A percentile compares a stretch with the other conserved stretches of the same genome.
phyloP scores from a whole-genome alignment of 768 basidiomycete species.

The Russula sp. region DNA sequence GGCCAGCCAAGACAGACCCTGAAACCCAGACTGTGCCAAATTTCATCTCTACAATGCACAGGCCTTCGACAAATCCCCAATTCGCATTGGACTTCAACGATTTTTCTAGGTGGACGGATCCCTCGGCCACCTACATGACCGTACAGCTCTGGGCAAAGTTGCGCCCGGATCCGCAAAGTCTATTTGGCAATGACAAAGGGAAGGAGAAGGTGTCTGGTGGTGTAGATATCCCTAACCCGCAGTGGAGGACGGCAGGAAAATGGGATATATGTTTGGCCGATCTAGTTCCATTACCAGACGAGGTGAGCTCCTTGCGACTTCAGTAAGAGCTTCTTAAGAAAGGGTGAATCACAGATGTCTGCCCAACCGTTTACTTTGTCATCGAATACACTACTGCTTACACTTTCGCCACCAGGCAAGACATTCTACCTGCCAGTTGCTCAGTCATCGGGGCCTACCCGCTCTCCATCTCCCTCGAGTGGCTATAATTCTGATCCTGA shows the following conservation, averaged over 20 bases:
- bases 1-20: constrained; percentile 3
- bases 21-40: constrained; percentile 37
- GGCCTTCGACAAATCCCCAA: constrained; percentile 75
- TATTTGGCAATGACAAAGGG: constrained; percentile 6
- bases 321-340: not conserved
- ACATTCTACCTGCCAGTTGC: constrained; percentile 49
- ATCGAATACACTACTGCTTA: constrained; percentile 66
- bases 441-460: constrained; percentile 27
- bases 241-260: constrained; percentile 60
- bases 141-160: constrained; percentile 52
- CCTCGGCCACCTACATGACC: constrained; percentile 44
- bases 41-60: constrained; percentile 73
- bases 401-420: constrained; percentile 53
- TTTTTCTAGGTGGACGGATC: constrained; percentile 48
- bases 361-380: constrained; percentile 44
- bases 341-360: constrained; percentile 29
- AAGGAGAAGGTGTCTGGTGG: constrained; percentile 15
- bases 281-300: constrained; percentile 49
- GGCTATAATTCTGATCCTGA: constrained; percentile 75
- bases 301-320: constrained; percentile 42
- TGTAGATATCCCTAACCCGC: constrained; percentile 23
- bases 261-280: constrained; percentile 59
- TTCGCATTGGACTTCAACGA: constrained; percentile 58
- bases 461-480: constrained; percentile 48
- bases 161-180: constrained; percentile 17